Evolutionary conservation across 2,329 filamentous ascomycete species (phyloP), one percentile per base, ranked within the genome.

Genomic region (Pseudopyricularia javanii): DNA sequence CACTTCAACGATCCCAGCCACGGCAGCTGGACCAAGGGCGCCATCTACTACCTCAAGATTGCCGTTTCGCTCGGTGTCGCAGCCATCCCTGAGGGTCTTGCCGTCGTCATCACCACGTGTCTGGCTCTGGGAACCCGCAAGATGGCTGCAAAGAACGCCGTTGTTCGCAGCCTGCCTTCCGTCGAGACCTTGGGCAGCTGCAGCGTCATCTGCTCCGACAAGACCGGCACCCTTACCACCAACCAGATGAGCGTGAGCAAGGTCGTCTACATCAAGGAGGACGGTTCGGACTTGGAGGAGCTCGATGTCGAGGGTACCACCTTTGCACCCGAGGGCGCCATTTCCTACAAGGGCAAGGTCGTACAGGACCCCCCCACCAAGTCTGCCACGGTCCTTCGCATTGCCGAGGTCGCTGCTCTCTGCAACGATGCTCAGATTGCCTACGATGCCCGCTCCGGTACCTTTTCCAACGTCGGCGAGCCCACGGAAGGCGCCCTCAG

Each of bases 181-280:
- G 93, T 98, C 51, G 93, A 98, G 71, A 98, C 93, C 12, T 78
- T 98, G 52, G 93, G 93, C 65, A 98, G 93, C 78, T 98, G 93
- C 80, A 98, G 93, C 64, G 91, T 98, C 54, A 96, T 98, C 66
- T 98, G 94, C 75, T 98, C 94, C 4, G 93, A 98, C 76, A 98
- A 98, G 77, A 98, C 93, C 5, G 94, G 93, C 60, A 98, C 93
- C 49, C 73, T 98, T 65, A 98, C 93, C 11, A 98, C 93, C 40
- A 98, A 98, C 72, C 91, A 97, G 71, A 98, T 98, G 93, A 97
- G 93, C 64, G 93, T 96, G 54, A 93, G 84, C 74, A 95, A 91
- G 70, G 72, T 97, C 53, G 87, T 95, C 49, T 88, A 91, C 65
- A 76, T 98, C 59, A 84, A 80, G 61, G 82, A 86, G 59, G 69